Base-by-base conservation (phyloP, 23 red algal species). In the Gracilariopsis chorda region DNA sequence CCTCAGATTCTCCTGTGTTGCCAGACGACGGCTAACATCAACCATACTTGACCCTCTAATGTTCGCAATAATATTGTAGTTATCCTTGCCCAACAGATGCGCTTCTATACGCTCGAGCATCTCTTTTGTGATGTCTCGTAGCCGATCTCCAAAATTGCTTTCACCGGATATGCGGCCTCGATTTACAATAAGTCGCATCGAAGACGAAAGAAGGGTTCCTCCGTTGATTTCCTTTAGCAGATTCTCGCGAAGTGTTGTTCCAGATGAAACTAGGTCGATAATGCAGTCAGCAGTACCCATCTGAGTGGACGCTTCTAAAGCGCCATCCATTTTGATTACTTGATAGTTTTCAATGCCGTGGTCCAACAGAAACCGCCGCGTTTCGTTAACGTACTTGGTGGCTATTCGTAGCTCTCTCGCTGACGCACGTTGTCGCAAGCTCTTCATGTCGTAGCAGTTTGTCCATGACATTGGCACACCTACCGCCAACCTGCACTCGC, bases 41-140 rank as follows among this genome's bases (percentile, higher is more conserved):
- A 92, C 93, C 68, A 93, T 87, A 53, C 90, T 94, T 23, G 93
- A 92, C 30, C 97, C 97, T 36, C 93, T 69, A 42, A 99, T 96
- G 72, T 99, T 99, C 25, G 97, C 97, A 61, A 99, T 99, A 21
- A 99, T 83, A 56, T 96, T 99, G 84, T 85, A 99, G 40, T 99
- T 94, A 0, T 94, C 56, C 47, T 73, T 86, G 3, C 92, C 97
- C 24, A 82, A 28, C 20, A 96, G 69, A 65, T 99, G 90, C 1
- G 93, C 94, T 60, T 99, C 97, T 13, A 99, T 93, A 10, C 97
- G 90, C 78, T 99, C 97, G 10, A 99, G 37, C 32, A 99, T 62
- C 86, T 99, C 97, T 23, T 80, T 69, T 20, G 88, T 78, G 17
- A 99, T 52, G 11, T 8, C 51, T 25, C 93, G 75, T 2, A 99